phyloP scores from a whole-genome alignment of 495 filamentous ascomycete genomes.

The Neurospora sublineolata region DNA sequence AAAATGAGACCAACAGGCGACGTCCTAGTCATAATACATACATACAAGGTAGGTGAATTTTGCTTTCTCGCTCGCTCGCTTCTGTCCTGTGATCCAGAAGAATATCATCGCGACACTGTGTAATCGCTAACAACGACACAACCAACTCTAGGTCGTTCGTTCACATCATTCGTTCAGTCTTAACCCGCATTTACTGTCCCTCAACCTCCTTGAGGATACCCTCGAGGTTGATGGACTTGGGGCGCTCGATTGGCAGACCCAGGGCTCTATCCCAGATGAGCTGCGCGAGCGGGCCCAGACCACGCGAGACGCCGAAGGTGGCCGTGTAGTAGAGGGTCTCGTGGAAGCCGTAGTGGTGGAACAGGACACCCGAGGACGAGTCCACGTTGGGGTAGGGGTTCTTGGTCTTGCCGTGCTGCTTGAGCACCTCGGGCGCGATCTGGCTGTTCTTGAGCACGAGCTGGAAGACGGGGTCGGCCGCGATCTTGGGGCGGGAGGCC shows the following conservation, averaged over 20 bases:
- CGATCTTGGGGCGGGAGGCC: slow-evolving; percentile 68
- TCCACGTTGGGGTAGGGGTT: slow-evolving; percentile 98
- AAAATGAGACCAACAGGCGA: background rate
- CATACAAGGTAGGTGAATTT: background rate
- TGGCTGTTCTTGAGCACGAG: slow-evolving; percentile 76
- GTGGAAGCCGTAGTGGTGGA: slow-evolving; percentile 93
- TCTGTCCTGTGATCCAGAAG: background rate
- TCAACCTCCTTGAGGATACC: slow-evolving; percentile 57
- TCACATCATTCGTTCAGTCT: background rate
- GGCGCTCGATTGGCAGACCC: slow-evolving; percentile 93
- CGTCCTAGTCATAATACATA: background rate
- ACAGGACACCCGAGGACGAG: slow-evolving; percentile 79
- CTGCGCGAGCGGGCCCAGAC: slow-evolving; percentile 83
- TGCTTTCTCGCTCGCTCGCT: background rate
- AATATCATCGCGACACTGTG: background rate
- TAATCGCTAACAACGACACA: background rate
- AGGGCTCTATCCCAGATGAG: slow-evolving; percentile 93
- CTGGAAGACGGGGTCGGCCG: slow-evolving; percentile 78
- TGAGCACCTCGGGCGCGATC: slow-evolving; percentile 73
- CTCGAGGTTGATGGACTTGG: slow-evolving; percentile 89
- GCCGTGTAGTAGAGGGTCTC: slow-evolving; percentile 97
- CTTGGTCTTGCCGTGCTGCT: slow-evolving; percentile 96
- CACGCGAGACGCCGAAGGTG: slow-evolving; percentile 88
- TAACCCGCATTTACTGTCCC: slow-evolving; percentile 10
- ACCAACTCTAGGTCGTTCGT: background rate